These are phyloP conservation scores for Pontederia paniculata DNA, from an alignment of 176 grass and related monocot species.

Conservation along the genomic window DNA sequence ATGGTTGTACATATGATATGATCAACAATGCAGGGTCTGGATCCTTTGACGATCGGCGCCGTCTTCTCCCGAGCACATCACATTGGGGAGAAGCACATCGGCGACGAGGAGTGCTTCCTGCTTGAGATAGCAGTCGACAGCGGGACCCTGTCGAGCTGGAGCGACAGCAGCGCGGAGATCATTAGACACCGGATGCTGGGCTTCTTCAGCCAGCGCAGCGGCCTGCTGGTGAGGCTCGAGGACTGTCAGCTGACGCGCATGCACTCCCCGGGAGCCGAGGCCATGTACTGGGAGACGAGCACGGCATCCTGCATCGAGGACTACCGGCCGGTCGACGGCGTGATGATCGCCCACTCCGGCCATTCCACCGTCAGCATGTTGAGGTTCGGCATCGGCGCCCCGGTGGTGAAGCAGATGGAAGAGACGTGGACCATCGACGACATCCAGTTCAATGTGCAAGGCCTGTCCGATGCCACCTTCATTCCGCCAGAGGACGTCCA, in stretches of 20 bases:
- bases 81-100: slow-evolving; percentile 81
- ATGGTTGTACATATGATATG: no score
- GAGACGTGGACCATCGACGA: slow-evolving; percentile 91
- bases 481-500: slow-evolving; percentile 86
- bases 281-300: slow-evolving; percentile 98
- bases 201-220: slow-evolving; percentile 95
- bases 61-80: slow-evolving; percentile 78
- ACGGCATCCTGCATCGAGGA: slow-evolving; percentile 48
- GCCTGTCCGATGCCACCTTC: slow-evolving; percentile 68
- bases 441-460: slow-evolving; percentile 78
- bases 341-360: slow-evolving; percentile 57
- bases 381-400: slow-evolving; percentile 70
- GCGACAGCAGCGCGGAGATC: slow-evolving; percentile 84
- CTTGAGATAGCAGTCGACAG: slow-evolving; percentile 59
- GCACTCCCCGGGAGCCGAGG: slow-evolving; percentile 70
- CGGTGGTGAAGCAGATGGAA: slow-evolving; percentile 86
- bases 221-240: slow-evolving; percentile 61
- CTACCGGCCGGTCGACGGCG: slow-evolving; percentile 60
- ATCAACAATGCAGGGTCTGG: slow-evolving; percentile 76
- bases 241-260: slow-evolving; percentile 89
- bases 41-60: slow-evolving; percentile 66
- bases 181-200: slow-evolving; percentile 82
- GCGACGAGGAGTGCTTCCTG: slow-evolving; percentile 87
- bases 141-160: slow-evolving; percentile 64
- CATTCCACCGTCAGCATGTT: slow-evolving; percentile 62